Conservation (phyloP, 2,329 filamentous ascomycete species). For the Aspergillus nomiae region DNA sequence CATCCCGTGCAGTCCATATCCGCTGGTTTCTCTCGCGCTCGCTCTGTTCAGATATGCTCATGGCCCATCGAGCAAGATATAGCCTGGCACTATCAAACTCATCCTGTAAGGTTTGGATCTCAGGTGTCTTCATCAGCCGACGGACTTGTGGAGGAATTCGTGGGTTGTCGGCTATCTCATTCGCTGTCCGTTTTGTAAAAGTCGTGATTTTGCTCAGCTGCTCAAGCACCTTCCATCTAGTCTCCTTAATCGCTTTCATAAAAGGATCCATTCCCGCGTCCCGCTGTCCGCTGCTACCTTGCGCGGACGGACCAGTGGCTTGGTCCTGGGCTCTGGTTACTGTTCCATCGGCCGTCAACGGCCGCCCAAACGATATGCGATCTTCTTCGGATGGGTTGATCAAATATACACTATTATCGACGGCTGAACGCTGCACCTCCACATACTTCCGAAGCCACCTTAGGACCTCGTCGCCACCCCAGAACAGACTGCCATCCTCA, state of each 20-base stretch:
- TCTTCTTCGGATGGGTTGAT: slow-evolving; percentile 87
- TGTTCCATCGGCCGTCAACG: slow-evolving; percentile 46
- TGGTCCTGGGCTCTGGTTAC: slow-evolving; percentile 36
- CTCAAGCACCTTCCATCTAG: slow-evolving; percentile 94
- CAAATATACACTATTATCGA: slow-evolving; percentile 88
- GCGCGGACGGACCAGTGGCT: slow-evolving; percentile 37
- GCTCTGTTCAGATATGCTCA: slow-evolving; percentile 97
- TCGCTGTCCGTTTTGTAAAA: slow-evolving; percentile 87
- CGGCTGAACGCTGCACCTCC: slow-evolving; percentile 76
- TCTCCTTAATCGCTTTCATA: slow-evolving; percentile 90
- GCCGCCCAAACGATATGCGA: slow-evolving; percentile 71
- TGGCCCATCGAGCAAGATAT: slow-evolving; percentile 95
- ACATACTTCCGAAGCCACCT: slow-evolving; percentile 88
- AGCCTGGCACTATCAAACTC: slow-evolving; percentile 96
- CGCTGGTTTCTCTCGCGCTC: slow-evolving; percentile 82
- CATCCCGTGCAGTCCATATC: slow-evolving; percentile 91
- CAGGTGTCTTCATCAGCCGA: slow-evolving; percentile 81
- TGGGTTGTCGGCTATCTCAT: slow-evolving; percentile 88
- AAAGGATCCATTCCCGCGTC: slow-evolving; percentile 89
- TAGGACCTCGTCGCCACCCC: slow-evolving; percentile 95
- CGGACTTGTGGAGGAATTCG: slow-evolving; percentile 86
- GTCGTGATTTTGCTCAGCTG: slow-evolving; percentile 97
- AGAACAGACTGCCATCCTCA: slow-evolving; percentile 79
- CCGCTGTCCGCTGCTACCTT: slow-evolving; percentile 35
- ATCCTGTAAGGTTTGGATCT: slow-evolving; percentile 92